Percentiles rank a stretch among this genome's conserved stretches.
phyloP scores from a whole-genome alignment of 2,329 filamentous ascomycete genomes.

The Raffaelea deltoideospora region DNA sequence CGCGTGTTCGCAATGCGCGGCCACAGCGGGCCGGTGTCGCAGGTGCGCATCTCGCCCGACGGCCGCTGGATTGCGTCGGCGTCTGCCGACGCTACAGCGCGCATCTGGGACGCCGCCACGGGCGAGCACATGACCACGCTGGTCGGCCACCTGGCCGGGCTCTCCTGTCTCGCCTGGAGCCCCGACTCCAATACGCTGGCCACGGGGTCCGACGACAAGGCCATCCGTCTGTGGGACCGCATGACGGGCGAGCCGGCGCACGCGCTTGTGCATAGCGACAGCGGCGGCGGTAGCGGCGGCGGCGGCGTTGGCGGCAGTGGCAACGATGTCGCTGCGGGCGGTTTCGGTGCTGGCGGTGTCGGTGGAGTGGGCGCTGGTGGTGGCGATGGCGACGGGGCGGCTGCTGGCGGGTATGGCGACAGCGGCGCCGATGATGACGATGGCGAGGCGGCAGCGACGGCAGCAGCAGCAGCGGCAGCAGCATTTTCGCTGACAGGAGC shows the following conservation, averaged over 20 bases:
- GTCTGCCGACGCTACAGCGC: constrained; percentile 79
- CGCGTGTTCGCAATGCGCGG: constrained; percentile 58
- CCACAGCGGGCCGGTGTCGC: constrained; percentile 65
- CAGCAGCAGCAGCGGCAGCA: not conserved
- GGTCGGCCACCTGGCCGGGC: constrained; percentile 82
- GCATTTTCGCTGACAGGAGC: constrained; percentile 1
- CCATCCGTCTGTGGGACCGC: constrained; percentile 81
- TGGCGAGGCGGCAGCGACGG: not conserved
- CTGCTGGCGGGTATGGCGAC: not conserved
- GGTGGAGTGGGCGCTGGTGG: constrained; percentile 1
- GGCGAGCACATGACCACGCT: constrained; percentile 76
- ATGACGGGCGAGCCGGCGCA: constrained; percentile 33
- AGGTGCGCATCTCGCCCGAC: constrained; percentile 83
- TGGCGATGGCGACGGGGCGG: not conserved
- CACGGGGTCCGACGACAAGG: constrained; percentile 90
- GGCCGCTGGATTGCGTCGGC: constrained; percentile 79
- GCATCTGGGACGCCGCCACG: constrained; percentile 72
- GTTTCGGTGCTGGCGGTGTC: too few relatives aligned
- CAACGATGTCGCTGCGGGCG: constrained; percentile 3
- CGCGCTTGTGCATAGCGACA: constrained; percentile 11
- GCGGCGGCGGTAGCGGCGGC: constrained; percentile 6
- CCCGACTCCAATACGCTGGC: constrained; percentile 79
- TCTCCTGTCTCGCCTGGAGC: constrained; percentile 88
- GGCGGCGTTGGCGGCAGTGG: constrained; percentile 1
- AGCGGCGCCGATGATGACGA: not conserved